Evolutionary conservation across 768 basidiomycete genomes (phyloP), one percentile per base, ranked within the genome.

Genomic region (Pisolithus albus): DNA sequence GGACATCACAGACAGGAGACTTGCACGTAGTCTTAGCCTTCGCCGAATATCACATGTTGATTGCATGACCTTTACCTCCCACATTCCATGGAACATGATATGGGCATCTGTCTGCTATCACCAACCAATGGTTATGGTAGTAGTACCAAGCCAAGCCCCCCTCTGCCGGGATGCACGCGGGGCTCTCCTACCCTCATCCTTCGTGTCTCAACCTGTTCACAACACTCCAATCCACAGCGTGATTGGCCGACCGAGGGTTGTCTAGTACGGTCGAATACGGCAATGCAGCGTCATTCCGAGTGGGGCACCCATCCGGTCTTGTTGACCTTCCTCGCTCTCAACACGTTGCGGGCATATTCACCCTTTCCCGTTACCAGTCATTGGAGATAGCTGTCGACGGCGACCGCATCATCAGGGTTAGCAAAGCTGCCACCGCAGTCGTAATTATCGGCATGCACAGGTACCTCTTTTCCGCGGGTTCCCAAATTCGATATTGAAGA

Each of bases 361-460:
- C 30, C 21, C 32, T 11, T 4, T 11, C 32, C 32, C 32, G 10
- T 11, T 34, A 13, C 34, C 34, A 34, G 11, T 11, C 30, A 54
- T 61, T 75, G 10, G 83, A 86, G 34, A 71, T 86, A 34, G 64
- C 70, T 4, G 82, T 81, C 4, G 72, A 80, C 34, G 11, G 34
- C 34, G 13, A 34, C 13, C 13, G 11, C 34, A 69, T 65, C 18
- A 64, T 84, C 44, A 70, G 83, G 46, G 66, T 84, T 24, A 71
- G 78, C 57, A 73, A 70, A 32, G 11, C 30, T 32, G 65, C 73
- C 45, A 77, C 74, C 16, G 84, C 83, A 9, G 64, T 80, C 49
- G 77, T 84, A n/a, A 71, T 86, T 18, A 75, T 85, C 47, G 84
- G 85, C 59, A 86, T 86, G 85, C 84, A 86, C 62, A 86, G 85